Conservation (phyloP, 2,329 filamentous ascomycete genomes). For the Bipolaris victoriae region DNA sequence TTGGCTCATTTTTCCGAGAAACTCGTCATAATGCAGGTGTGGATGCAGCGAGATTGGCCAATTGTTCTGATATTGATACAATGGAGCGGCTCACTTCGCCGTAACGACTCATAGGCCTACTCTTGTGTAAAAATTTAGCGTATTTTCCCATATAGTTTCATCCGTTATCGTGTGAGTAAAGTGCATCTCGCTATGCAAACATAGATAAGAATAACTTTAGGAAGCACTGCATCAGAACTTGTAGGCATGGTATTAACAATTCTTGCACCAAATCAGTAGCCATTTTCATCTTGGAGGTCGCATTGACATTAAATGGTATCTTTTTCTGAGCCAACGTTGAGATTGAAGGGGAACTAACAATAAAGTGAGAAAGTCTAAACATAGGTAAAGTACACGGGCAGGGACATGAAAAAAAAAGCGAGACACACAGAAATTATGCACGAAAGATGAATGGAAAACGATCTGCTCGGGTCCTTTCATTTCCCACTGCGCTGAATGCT, state of each 20-base stretch:
- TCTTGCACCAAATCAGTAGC: not conserved
- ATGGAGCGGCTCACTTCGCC: no score
- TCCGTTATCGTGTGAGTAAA: no score
- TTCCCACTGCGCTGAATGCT: not conserved
- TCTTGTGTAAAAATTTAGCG: no score
- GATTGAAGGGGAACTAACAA: not conserved
- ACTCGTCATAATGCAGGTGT: no score
- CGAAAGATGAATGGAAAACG: no score
- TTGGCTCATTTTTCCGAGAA: not conserved
- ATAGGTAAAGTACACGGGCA: not conserved
- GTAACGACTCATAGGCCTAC: no score
- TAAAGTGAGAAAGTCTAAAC: not conserved
- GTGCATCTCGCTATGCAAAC: not conserved
- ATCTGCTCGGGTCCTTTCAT: not conserved
- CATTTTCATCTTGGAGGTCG: not conserved
- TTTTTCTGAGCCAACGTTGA: not conserved
- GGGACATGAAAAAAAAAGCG: no score
- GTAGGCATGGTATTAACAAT: not conserved
- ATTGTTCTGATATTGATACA: no score
- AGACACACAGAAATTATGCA: not conserved
- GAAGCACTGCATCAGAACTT: not conserved
- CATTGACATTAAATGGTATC: not conserved
- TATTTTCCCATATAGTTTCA: not conserved
- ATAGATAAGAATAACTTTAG: not conserved
- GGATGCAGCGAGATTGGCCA: no score